Evolutionary conservation across 805 yeast species (phyloP), one percentile per base, ranked within the genome.

Genomic region (Tanozyma kutaoensis): DNA sequence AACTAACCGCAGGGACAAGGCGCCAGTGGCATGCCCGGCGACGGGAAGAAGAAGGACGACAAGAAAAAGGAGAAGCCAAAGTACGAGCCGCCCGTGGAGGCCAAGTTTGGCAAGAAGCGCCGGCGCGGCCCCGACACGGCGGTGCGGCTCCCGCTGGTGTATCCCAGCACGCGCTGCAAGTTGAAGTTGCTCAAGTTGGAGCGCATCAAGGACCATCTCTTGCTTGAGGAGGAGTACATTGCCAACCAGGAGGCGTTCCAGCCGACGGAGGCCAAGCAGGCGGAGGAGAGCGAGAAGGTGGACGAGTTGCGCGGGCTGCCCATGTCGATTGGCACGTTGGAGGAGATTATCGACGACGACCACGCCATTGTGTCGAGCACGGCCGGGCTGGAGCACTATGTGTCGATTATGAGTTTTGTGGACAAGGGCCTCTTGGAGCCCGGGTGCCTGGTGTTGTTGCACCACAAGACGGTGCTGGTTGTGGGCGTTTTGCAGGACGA

Each of bases 401-500:
- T 91, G 20, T 78, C 95, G 5, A 91, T 91, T 40, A 62, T 93
- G 56, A 82, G 95, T 8, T 91, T 91, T 63, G 98, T 91, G 12
- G 98, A 91, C 54, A 91, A 91, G 56, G 96, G 91, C 31, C 60
- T 88, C 34, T 61, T 91, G 36, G 97, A 91, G 53, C 98, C 97
- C 1, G 96, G 97, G 7, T 88, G 96, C 56, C 81, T 95, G 13
- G 97, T 91, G 14, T 64, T 91, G 34, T 62, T 91, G 45, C 97
- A 91, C 52, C 95, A 91, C 57, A 91, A 91, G 58, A 77, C 95
- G 1, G 95, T 91, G 34, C 75, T 94, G 4, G 74, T 91, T 32
- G 94, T 91, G n/a, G 98, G 98, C 42, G 96, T 88, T n/a, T 57
- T 91, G 38, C 95, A 79, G 53, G 98, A 91, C 53, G 98, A 91